Base-by-base conservation (phyloP, 345 rosid genomes). In the Eucalyptus curtisii region DNA sequence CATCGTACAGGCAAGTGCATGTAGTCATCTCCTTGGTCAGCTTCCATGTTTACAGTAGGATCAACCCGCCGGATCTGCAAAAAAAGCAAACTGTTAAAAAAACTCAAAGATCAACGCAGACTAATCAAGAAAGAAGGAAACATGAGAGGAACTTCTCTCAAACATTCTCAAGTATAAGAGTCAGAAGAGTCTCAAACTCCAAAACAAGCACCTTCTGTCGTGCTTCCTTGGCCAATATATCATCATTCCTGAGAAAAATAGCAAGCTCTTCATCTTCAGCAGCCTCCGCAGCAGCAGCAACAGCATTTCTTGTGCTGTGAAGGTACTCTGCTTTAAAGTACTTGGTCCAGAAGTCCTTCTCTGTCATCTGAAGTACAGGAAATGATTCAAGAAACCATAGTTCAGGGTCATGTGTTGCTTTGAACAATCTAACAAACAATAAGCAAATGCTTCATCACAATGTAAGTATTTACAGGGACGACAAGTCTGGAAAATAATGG, bases 211-310 rank as follows among this genome's bases (percentile, higher is more conserved):
- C 99, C 99, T 98, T 97, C 86, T 88, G 93, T 45, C 95, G 95
- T 90, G 95, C 92, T 93, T 98, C 99, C 88, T 66, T 91, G 49
- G 97, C 97, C 95, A 98, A 94, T 87, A 97, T 95, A 88, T 95
- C 96, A 93, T 98, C 99, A 90, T 94, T 96, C 94, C 93, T 98
- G 86, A 98, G 93, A 87, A 98, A 97, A 89, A 97, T 92, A 59
- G 98, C 98, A 90, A 98, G 98, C 88, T 95, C 98, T 92, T 97
- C 98, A 88, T 98, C 99, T 93, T 98, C 99, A 86, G 99, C 99
- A 88, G 99, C 99, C 90, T 97, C 99, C 40, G 99, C 99, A 89
- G 95, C 97, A 33, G 95, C 97, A 89, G 98, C 96, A 89, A 91
- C 90, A 90, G 94, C 92, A 91, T 94, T 96, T 93, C 92, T 94